Percentiles rank a stretch among this genome's conserved stretches.
Conservation (phyloP, 495 filamentous ascomycete genomes). For the Rhizodiscina lignyota region DNA sequence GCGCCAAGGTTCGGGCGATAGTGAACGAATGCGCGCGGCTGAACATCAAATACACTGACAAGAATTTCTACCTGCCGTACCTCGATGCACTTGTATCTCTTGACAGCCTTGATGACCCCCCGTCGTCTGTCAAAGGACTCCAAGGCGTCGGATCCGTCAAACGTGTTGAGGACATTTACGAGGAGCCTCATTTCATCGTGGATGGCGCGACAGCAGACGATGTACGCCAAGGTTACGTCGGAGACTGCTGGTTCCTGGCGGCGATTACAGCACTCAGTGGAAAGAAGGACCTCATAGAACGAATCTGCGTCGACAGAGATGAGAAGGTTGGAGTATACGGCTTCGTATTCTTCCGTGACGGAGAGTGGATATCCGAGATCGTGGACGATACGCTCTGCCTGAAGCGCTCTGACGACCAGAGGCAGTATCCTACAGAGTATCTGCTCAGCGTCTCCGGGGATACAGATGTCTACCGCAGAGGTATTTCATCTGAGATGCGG, state of each 20-base stretch:
- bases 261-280: constrained; percentile 71
- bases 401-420: constrained; percentile 38
- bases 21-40: constrained; percentile 63
- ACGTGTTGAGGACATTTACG: constrained; percentile 51
- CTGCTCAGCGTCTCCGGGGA: constrained; percentile 40
- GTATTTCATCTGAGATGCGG: too few relatives aligned
- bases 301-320: constrained; percentile 66
- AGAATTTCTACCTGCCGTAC: constrained; percentile 49
- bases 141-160: constrained; percentile 5
- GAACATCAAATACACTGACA: constrained; percentile 81
- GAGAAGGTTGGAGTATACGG: constrained; percentile 79
- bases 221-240: constrained; percentile 59
- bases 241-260: constrained; percentile 86
- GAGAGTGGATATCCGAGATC: constrained; percentile 79
- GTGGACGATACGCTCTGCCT: constrained; percentile 78
- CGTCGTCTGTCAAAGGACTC: constrained; percentile 11
- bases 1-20: constrained; percentile 62
- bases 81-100: background rate
- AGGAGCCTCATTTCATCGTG: constrained; percentile 64
- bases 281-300: constrained; percentile 60
- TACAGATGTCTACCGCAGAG: too few relatives aligned
- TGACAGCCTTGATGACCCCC: background rate
- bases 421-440: background rate
- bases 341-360: constrained; percentile 82
- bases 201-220: constrained; percentile 66